Evolutionary conservation across 2,329 filamentous ascomycete genomes (phyloP), one percentile per base, ranked within the genome.

Genomic region (Epichloe coenophiala): DNA sequence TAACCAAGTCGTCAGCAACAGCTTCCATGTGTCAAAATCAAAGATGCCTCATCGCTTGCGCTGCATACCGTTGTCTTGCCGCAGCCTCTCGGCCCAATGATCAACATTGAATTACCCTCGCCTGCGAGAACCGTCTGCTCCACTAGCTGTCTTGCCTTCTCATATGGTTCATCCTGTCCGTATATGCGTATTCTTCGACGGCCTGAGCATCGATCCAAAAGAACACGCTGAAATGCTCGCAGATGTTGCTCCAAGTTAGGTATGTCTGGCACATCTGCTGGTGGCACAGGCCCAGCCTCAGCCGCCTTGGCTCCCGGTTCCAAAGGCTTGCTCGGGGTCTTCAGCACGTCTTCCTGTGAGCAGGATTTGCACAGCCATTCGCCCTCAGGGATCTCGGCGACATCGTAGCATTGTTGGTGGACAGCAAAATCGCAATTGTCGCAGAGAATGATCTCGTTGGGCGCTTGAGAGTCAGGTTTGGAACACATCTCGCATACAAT

Each of bases 61-160:
- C 5, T 33, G 60, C 74, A 57, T 70, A 81, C 79, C n/a, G 87
- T 83, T 2, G 90, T 91, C 69, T 98, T 98, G 36, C 93, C 93
- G 58, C 81, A 86, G 0, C 93, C 93, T 55, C 91, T 79, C 0
- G 88, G 84, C 2, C 93, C 93, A 54, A 97, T 94, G 1, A 98
- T 69, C 50, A 98, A 79, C 83, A 97, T 90, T 1, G 91, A 97
- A 65, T 98, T 98, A 33, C 93, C 91, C 66, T 98, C 93, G 17
- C 93, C 93, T 4, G 88, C 83, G 3, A 84, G 75, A 12, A 98
- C 80, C 0, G 93, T 97, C 63, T 96, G 88, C 61, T 90, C 80
- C 8, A 97, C 74, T 2, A 97, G 71, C 56, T 90, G 84, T 49
- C 83, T 77, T 1, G 91, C 83, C 61, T 94, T 94, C 17, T 78